These are phyloP conservation scores for Cladosporium sp. DNA, from an alignment of 2,329 filamentous ascomycete genomes.

Conservation along the genomic window DNA sequence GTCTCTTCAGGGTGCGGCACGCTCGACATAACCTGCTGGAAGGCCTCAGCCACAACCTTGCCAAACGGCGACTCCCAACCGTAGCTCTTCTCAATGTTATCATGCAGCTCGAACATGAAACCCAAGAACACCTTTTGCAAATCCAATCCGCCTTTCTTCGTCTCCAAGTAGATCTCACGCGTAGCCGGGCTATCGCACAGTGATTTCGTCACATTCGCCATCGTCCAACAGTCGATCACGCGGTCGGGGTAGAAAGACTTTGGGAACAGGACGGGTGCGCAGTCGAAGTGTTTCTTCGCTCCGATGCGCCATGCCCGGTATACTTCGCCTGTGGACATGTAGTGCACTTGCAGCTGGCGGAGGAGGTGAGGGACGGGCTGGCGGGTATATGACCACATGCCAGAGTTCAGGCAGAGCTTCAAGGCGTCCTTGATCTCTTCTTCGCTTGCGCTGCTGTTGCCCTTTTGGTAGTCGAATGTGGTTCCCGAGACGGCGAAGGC, in stretches of 20 bases:
- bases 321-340: slow-evolving; percentile 42
- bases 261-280: slow-evolving; percentile 51
- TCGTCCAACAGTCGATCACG: slow-evolving; percentile 43
- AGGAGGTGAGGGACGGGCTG: slow-evolving; percentile 55
- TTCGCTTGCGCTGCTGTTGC: slow-evolving; percentile 18
- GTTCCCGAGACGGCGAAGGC: slow-evolving; percentile 24
- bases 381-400: slow-evolving; percentile 45
- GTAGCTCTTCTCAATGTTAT: slow-evolving; percentile 40
- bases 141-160: slow-evolving; percentile 34
- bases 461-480: slow-evolving; percentile 24
- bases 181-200: slow-evolving; percentile 14
- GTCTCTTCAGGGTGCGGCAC: slow-evolving; percentile 15
- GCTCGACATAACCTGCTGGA: slow-evolving; percentile 21
- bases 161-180: slow-evolving; percentile 24
- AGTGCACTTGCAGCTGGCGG: slow-evolving; percentile 49
- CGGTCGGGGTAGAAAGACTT: slow-evolving; percentile 50
- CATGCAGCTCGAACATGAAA: slow-evolving; percentile 39
- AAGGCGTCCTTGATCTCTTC: slow-evolving; percentile 26
- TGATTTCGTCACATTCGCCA: slow-evolving; percentile 22
- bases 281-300: slow-evolving; percentile 47
- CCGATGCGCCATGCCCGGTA: slow-evolving; percentile 49
- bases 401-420: slow-evolving; percentile 30
- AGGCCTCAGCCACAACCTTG: slow-evolving; percentile 21
- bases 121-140: slow-evolving; percentile 40
- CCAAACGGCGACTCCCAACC: slow-evolving; percentile 34